phyloP scores from a whole-genome alignment of 306 rosid species.

The Prunus armeniaca region DNA sequence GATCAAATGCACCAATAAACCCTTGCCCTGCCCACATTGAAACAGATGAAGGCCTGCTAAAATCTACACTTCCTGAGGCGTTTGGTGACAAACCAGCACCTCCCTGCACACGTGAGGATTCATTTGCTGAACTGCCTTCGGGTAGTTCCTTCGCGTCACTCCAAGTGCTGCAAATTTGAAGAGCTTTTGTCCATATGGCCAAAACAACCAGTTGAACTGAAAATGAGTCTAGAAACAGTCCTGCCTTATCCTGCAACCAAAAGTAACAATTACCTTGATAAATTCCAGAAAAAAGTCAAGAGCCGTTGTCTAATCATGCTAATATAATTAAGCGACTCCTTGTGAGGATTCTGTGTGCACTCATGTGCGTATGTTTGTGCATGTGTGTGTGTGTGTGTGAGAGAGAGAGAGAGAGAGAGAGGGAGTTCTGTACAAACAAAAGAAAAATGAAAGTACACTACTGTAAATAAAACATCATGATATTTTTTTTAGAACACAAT shows the following conservation, averaged over 20 bases:
- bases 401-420: too few relatives aligned
- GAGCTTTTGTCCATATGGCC: conserved; percentile 81
- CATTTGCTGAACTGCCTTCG: conserved; percentile 40
- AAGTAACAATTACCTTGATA: conserved; percentile 22
- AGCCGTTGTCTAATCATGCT: too few relatives aligned
- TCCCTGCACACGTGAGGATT: conserved; percentile 21
- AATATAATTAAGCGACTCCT: too few relatives aligned
- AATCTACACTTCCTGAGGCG: conserved; percentile 46
- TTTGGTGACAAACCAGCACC: conserved; percentile 28
- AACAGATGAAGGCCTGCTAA: conserved; percentile 49
- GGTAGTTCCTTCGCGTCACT: conserved; percentile 26
- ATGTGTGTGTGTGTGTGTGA: too few relatives aligned
- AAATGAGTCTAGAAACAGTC: conserved; percentile 63
- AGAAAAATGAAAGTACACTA: not conserved
- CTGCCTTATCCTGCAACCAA: conserved; percentile 54
- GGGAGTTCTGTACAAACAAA: too few relatives aligned
- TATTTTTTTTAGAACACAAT: not conserved
- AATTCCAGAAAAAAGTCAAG: not conserved
- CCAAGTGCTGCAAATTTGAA: conserved; percentile 63
- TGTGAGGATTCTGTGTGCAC: too few relatives aligned
- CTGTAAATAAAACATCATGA: not conserved
- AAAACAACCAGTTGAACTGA: conserved; percentile 80
- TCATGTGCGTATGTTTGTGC: too few relatives aligned
- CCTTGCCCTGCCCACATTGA: conserved; percentile 67
- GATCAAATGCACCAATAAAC: conserved; percentile 61